phyloP scores from a whole-genome alignment of 2,329 filamentous ascomycete species.

The Colletotrichum limetticola region DNA sequence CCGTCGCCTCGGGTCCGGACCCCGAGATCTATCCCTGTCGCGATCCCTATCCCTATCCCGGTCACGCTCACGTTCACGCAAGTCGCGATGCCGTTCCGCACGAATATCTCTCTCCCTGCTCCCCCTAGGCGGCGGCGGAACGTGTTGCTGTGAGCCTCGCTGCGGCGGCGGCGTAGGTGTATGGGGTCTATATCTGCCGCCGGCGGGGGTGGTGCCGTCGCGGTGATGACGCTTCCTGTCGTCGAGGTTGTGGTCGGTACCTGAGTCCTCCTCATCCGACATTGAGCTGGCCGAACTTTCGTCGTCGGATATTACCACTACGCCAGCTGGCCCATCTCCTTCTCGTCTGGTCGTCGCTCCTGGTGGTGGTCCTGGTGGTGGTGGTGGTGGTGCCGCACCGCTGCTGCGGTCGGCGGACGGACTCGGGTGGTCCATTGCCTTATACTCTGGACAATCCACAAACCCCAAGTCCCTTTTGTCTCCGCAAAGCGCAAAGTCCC shows the following conservation, averaged over 20 bases:
- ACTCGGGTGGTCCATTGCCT: constrained; percentile 8
- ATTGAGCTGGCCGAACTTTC: constrained; percentile 17
- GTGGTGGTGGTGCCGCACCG: background rate
- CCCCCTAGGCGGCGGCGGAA: constrained; percentile 11
- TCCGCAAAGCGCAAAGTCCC: background rate
- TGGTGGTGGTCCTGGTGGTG: no score
- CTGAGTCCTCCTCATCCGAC: constrained; percentile 27
- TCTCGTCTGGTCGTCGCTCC: constrained; percentile 2
- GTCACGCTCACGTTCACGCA: constrained; percentile 7
- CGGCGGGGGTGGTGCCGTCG: background rate
- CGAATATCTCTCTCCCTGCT: constrained; percentile 23
- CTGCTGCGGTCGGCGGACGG: constrained; percentile 21
- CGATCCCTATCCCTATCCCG: background rate
- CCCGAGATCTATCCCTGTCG: constrained; percentile 7
- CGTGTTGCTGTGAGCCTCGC: background rate
- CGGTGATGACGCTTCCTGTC: no score
- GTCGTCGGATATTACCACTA: constrained; percentile 2
- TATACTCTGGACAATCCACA: background rate
- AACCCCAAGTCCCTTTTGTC: background rate
- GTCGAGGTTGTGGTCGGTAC: background rate
- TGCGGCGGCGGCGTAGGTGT: constrained; percentile 28
- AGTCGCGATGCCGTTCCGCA: constrained; percentile 9
- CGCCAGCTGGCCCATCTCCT: constrained; percentile 1
- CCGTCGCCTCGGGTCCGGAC: constrained; percentile 29
- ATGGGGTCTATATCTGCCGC: constrained; percentile 26